phyloP scores from a whole-genome alignment of 2,329 filamentous ascomycete genomes.

The Ceratocystiopsis sp. region DNA sequence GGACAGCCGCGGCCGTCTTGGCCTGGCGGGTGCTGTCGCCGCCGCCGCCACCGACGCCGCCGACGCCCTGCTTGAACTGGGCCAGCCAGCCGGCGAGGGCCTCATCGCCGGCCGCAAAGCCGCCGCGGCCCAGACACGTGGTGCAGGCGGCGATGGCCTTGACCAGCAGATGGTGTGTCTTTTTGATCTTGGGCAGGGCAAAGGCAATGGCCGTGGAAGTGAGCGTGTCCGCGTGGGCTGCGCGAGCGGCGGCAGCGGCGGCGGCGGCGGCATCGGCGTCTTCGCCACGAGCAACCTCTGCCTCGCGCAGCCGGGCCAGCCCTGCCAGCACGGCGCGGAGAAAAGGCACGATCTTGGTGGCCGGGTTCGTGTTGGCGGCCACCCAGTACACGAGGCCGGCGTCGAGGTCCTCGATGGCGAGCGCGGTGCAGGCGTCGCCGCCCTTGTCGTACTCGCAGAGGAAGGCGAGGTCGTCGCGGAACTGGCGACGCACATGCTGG shows the following conservation, averaged over 20 bases:
- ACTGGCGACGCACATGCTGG: constrained; percentile 10
- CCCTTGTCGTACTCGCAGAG: constrained; percentile 30
- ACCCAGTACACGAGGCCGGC: constrained; percentile 24
- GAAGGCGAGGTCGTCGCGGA: constrained; percentile 24
- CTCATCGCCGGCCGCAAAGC: background rate
- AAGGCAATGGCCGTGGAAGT: background rate
- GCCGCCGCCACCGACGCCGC: too few relatives aligned
- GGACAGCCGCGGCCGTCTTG: background rate
- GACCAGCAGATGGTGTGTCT: background rate
- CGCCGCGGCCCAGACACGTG: constrained; percentile 6
- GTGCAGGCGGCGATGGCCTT: constrained; percentile 9
- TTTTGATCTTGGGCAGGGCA: constrained; percentile 1
- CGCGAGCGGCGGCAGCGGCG: too few relatives aligned
- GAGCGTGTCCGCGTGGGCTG: background rate
- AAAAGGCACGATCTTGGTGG: constrained; percentile 14
- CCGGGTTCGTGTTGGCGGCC: constrained; percentile 19
- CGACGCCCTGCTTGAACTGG: background rate
- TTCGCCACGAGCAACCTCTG: too few relatives aligned
- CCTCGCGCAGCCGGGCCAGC: background rate
- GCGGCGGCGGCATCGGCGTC: background rate
- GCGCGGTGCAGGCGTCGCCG: constrained; percentile 25
- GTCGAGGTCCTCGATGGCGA: constrained; percentile 21
- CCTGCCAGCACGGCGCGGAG: constrained; percentile 13
- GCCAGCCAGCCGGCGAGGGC: constrained; percentile 4
- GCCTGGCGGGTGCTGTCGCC: background rate